Evolutionary conservation across 176 grass and related monocot species (phyloP), one percentile per base, ranked within the genome.

Genomic region (Raddia distichophylla): DNA sequence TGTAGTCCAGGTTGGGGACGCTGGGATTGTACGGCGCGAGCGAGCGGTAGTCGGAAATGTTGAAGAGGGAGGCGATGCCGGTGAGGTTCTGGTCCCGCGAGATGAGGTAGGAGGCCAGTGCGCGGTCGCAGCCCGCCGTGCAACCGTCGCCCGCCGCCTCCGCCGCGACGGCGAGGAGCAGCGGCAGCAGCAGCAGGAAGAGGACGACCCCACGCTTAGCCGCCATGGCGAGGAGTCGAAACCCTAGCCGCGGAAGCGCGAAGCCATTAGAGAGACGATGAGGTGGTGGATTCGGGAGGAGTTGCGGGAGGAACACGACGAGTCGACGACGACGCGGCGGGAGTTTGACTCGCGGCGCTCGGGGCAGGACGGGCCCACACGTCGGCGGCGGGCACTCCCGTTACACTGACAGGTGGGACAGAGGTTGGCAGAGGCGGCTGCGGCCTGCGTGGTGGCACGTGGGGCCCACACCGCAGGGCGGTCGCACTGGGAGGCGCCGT

Each of bases 61-160:
- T 6, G 83, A 94, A 97, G 44, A 94, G 90, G 0, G 0, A 0
- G 0, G 77, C 49, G 83, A 99, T 90, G 77, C 85, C 80, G 76
- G 80, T 85, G 7, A 93, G 7, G 81, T 86, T 98, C 71, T 82
- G 35, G 13, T 70, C 7, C 37, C 1, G 2, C 17, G 3, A 1
- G 60, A 95, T 6, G 82, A 53, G 84, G 89, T 87, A 94, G 60
- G 95, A 87, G 8, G 42, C 95, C 0, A 94, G 87, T 20, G 94
- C 89, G 63, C 76, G 79, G 60, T 35, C 55, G 89, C 85, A 88
- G 57, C 73, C 42, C 17, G 0, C 0, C 37, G 1, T 14, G 83
- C 78, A 82, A 42, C 87, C 65, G 65, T 77, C 82, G 6, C 76
- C 49, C 27, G 78, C 78, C 33, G 83, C 77, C 5, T 0, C 5